Evolutionary conservation across 108 stramenopile species (phyloP), one percentile per base, ranked within the genome.

Genomic region (Pseudonitzschia multistriata): DNA sequence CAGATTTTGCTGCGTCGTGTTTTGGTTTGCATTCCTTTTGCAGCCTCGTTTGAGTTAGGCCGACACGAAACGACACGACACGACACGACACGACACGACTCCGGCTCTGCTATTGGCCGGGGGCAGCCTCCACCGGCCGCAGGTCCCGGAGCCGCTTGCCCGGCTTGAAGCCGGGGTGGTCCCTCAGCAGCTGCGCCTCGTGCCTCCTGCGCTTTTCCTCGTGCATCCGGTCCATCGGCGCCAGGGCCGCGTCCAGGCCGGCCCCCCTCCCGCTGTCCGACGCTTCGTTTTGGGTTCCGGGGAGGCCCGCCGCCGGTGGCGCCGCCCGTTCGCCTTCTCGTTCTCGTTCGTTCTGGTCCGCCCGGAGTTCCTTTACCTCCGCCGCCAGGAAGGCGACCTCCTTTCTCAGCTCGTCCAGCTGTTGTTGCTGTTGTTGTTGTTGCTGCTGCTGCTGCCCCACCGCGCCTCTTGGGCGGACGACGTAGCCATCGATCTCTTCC

Each of bases 91-190:
- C n/a, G n/a, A n/a, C n/a, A n/a, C n/a, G n/a, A n/a, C n/a, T n/a
- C n/a, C n/a, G n/a, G n/a, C n/a, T n/a, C n/a, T n/a, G n/a, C n/a
- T n/a, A n/a, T n/a, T n/a, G n/a, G n/a, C n/a, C n/a, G n/a, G n/a
- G n/a, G n/a, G n/a, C n/a, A n/a, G n/a, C n/a, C n/a, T n/a, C n/a
- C n/a, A n/a, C n/a, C n/a, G n/a, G n/a, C n/a, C n/a, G n/a, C n/a
- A n/a, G n/a, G 34, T 53, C 68, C 52, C 25, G 36, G 24, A 69
- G 36, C 25, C 52, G 49, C 29, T 53, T 69, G 54, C 50, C 57
- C 14, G 75, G 69, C 37, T 47, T 40, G 56, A 76, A 76, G 39
- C 66, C 69, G 27, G 75, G 75, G 59, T 76, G 37, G 4, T 76
- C 63, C 35, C 55, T 56, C 54, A 68, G 33, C 19, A 76, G 39